Evolutionary conservation across 306 rosid genomes (phyloP).

Genomic region (Medicago ruthenica): DNA sequence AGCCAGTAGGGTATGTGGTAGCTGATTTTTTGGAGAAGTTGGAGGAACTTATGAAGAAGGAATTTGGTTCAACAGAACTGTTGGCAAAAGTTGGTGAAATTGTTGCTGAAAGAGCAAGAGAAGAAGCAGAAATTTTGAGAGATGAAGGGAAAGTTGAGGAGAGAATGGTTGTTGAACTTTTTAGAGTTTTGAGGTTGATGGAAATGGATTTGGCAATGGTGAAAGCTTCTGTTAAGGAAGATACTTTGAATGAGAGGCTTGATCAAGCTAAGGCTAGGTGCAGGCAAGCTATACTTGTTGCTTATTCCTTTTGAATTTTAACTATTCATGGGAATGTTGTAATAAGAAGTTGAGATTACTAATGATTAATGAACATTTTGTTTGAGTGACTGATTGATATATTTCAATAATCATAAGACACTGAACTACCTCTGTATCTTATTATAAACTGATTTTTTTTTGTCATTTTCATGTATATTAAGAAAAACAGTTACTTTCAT

Average conservation of each 20-base stretch:
- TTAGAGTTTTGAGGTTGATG: slow-evolving; percentile 80
- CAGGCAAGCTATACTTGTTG: slow-evolving; percentile 97
- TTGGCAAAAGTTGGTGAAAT: slow-evolving; percentile 82
- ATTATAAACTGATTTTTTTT: too few species aligned
- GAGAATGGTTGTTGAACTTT: slow-evolving; percentile 82
- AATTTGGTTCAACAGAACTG: slow-evolving; percentile 74
- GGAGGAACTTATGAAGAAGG: slow-evolving; percentile 75
- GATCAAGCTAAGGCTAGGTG: slow-evolving; percentile 87
- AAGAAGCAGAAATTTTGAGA: slow-evolving; percentile 77
- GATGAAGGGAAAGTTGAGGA: slow-evolving; percentile 93
- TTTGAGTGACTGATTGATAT: not conserved
- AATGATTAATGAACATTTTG: not conserved
- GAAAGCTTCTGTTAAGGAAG: slow-evolving; percentile 85
- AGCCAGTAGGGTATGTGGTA: slow-evolving; percentile 77
- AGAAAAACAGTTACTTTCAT: too few species aligned
- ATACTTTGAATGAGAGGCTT: slow-evolving; percentile 75
- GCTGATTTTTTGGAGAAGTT: slow-evolving; percentile 88
- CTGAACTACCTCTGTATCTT: too few species aligned
- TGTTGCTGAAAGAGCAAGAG: slow-evolving; percentile 90
- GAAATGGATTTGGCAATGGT: slow-evolving; percentile 97
- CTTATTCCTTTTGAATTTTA: slow-evolving; percentile 67
- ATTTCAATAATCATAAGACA: not conserved
- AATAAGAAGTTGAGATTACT: not conserved
- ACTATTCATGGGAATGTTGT: not conserved
- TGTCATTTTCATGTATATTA: too few species aligned